phyloP scores from a whole-genome alignment of 768 basidiomycete genomes.

The Rhodotorula graminis region DNA sequence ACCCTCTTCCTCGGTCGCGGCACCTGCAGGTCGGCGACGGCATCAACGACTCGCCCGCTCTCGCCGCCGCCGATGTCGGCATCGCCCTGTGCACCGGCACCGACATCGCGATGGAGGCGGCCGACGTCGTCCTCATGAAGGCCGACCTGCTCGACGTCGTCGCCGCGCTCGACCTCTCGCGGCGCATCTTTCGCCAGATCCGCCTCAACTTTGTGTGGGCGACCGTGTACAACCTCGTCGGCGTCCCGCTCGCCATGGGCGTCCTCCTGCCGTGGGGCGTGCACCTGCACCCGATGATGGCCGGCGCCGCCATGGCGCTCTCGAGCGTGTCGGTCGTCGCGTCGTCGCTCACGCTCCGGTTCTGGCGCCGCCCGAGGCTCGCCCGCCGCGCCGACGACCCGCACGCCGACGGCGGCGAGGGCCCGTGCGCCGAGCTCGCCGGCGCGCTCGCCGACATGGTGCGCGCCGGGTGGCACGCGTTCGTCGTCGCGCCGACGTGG shows the following conservation, averaged over 20 bases:
- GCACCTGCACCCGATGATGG: constrained; percentile 95
- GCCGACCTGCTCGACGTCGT: constrained; percentile 96
- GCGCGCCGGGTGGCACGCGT: constrained; percentile 4
- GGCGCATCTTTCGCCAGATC: constrained; percentile 81
- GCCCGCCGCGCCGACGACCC: constrained; percentile 34
- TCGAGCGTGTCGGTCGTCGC: constrained; percentile 92
- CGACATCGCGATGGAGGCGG: constrained; percentile 95
- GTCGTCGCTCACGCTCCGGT: constrained; percentile 76
- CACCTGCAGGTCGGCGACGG: constrained; percentile 82
- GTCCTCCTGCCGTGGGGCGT: constrained; percentile 84
- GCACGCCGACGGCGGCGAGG: constrained; percentile 16
- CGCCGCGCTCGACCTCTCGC: constrained; percentile 86
- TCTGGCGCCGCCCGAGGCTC: constrained; percentile 57
- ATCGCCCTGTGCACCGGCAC: constrained; percentile 95
- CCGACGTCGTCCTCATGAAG: constrained; percentile 95
- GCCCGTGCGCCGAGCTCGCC: constrained; percentile 18
- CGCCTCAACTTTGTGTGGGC: constrained; percentile 93
- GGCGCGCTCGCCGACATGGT: constrained; percentile 17
- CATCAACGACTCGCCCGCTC: constrained; percentile 96
- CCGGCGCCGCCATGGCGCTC: constrained; percentile 98
- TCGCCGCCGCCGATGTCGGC: constrained; percentile 91
- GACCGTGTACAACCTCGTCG: constrained; percentile 55
- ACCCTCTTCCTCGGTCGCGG: not conserved
- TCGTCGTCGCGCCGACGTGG: not conserved
- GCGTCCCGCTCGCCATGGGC: constrained; percentile 95